A percentile compares a stretch with the other conserved stretches of the same genome.
These are phyloP conservation scores for Arthrobotrys entomopaga DNA, from an alignment of 2,329 filamentous ascomycete species.

Conservation along the genomic window DNA sequence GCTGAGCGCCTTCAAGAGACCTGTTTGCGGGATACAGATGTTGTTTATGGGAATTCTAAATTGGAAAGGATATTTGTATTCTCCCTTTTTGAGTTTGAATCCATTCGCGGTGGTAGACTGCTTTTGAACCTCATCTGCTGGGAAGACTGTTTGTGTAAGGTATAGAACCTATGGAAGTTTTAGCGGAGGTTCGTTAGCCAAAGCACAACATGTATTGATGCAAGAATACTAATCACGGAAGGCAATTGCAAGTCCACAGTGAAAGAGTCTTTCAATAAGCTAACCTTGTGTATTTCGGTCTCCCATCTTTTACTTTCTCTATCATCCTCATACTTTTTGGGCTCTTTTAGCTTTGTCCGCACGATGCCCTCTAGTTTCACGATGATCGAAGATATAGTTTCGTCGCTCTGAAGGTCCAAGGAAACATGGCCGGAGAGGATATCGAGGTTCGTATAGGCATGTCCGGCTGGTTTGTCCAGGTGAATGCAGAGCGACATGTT, in stretches of 20 bases:
- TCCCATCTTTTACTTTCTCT: conserved; percentile 62
- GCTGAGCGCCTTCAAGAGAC: conserved; percentile 58
- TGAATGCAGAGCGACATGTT: conserved; percentile 55
- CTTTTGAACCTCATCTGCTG: conserved; percentile 65
- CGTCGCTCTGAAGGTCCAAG: conserved; percentile 63
- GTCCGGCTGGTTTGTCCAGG: conserved; percentile 51
- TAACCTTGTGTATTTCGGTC: conserved; percentile 67
- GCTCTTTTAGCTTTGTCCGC: conserved; percentile 69
- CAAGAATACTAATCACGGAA: not conserved
- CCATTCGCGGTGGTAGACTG: conserved; percentile 60
- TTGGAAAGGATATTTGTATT: conserved; percentile 79
- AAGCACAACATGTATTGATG: not conserved
- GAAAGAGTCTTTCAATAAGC: conserved; percentile 28
- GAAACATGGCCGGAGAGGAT: conserved; percentile 61
- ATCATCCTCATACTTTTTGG: conserved; percentile 60
- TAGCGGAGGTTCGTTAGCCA: conserved; percentile 24
- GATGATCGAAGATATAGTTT: conserved; percentile 69
- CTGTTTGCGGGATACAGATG: conserved; percentile 59
- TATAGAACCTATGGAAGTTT: conserved; percentile 73
- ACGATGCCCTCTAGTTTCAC: conserved; percentile 87
- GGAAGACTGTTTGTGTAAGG: conserved; percentile 77
- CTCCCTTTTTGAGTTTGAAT: conserved; percentile 73
- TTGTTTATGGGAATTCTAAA: conserved; percentile 73
- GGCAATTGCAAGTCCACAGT: not conserved
- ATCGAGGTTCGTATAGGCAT: conserved; percentile 54